A percentile compares a stretch with the other conserved stretches of the same genome.
Evolutionary conservation across 2,329 filamentous ascomycete genomes (phyloP).

Genomic region (Grosmannia penicillata): DNA sequence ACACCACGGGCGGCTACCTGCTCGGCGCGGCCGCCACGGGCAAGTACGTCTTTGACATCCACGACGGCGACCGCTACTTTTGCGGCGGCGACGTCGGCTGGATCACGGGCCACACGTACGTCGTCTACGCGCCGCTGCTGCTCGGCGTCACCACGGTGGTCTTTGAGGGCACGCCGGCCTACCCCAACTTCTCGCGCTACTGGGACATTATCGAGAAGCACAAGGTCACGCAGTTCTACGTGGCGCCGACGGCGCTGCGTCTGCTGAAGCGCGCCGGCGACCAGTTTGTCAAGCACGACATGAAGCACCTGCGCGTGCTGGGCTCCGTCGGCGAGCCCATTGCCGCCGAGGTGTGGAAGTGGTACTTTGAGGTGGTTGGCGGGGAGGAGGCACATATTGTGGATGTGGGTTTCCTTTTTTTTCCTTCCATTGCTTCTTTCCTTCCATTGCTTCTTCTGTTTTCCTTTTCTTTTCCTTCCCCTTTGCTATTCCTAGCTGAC

Average conservation of each 20-base stretch:
- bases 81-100: slow-evolving; percentile 97
- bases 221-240: slow-evolving; percentile 94
- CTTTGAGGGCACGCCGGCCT: slow-evolving; percentile 94
- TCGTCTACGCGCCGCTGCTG: slow-evolving; percentile 88
- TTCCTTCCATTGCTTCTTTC: too few species aligned
- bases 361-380: slow-evolving; percentile 93
- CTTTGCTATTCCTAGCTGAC: slow-evolving; percentile 1
- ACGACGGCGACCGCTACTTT: slow-evolving; percentile 87
- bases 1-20: slow-evolving; percentile 92
- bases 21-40: slow-evolving; percentile 83
- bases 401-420: slow-evolving; percentile 51
- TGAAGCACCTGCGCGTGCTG: slow-evolving; percentile 79
- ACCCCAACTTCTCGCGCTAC: slow-evolving; percentile 95
- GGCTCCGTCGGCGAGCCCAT: slow-evolving; percentile 97
- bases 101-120: slow-evolving; percentile 98
- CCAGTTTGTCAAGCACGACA: slow-evolving; percentile 76
- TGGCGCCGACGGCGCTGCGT: slow-evolving; percentile 85
- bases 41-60: slow-evolving; percentile 98
- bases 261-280: slow-evolving; percentile 91
- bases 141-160: slow-evolving; percentile 91
- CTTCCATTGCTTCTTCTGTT: too few species aligned
- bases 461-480: too few species aligned
- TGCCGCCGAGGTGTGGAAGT: slow-evolving; percentile 97
- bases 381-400: slow-evolving; percentile 88
- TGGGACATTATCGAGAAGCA: slow-evolving; percentile 98